Conservation (phyloP, 192 early-diverging fungal species). For the Entophlyctis helioformis region DNA sequence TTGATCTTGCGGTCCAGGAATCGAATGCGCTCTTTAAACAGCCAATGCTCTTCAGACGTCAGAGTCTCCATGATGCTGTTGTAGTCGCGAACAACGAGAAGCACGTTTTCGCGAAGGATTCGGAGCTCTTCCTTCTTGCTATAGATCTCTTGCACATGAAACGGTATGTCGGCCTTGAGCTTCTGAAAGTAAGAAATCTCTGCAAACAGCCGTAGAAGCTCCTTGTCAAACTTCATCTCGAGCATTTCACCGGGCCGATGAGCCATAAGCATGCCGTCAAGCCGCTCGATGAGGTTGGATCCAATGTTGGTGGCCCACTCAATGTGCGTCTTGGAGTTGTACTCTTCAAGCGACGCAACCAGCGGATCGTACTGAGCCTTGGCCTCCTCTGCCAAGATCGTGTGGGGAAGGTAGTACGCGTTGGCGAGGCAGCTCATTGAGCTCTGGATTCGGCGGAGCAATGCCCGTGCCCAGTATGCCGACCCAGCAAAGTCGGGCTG, state of each 20-base stretch:
- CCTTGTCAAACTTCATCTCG: constrained; percentile 47
- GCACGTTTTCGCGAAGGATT: constrained; percentile 44
- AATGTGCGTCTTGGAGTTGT: constrained; percentile 37
- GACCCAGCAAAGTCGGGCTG: constrained; percentile 50
- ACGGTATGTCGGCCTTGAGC: constrained; percentile 47
- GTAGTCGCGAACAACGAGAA: constrained; percentile 52
- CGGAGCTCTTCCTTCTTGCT: constrained; percentile 48
- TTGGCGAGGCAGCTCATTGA: constrained; percentile 24
- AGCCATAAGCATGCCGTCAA: constrained; percentile 37
- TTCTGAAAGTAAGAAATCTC: constrained; percentile 51
- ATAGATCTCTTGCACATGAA: constrained; percentile 48
- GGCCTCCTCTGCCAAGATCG: constrained; percentile 35
- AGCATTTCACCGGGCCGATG: constrained; percentile 23
- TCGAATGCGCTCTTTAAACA: constrained; percentile 48
- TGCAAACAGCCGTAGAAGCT: constrained; percentile 38
- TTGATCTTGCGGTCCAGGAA: constrained; percentile 58
- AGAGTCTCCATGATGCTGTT: constrained; percentile 48
- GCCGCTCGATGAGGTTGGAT: constrained; percentile 18
- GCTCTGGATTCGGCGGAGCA: constrained; percentile 32
- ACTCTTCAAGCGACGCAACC: constrained; percentile 42
- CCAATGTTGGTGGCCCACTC: constrained; percentile 37
- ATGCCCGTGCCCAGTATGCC: constrained; percentile 44
- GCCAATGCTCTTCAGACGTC: constrained; percentile 32
- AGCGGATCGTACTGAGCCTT: constrained; percentile 42
- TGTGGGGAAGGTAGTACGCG: constrained; percentile 45